Evolutionary conservation across 176 grass and related monocot species (phyloP), one percentile per base, ranked within the genome.

Genomic region (Chrysopogon serrulatus): DNA sequence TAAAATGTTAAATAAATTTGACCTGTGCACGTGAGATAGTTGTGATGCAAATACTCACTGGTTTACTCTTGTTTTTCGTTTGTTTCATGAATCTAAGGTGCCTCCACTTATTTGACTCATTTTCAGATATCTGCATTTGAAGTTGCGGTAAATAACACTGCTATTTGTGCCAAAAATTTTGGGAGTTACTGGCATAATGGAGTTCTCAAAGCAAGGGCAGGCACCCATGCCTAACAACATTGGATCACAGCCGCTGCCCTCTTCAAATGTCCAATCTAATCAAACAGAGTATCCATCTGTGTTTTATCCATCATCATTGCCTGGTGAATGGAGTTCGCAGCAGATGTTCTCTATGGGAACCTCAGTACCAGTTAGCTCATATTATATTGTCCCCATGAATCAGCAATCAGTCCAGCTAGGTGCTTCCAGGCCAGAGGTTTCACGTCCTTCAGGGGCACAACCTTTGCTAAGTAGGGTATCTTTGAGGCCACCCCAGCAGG

Each of bases 301-400:
- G 19, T 86, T 95, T 76, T 91, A 88, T 81, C 79, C 73, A 34
- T 56, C 88, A 40, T 77, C 88, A 32, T 71, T 83, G 68, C 60
- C 93, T 78, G 79, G 78, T 86, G 78, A 75, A 33, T 90, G 90
- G 93, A 71, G 73, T 73, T 40, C 70, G 33, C 93, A 95, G 56
- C 87, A 64, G 6, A 67, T 90, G 84, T 90, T 83, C 79, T 57
- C 88, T 37, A 57, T 39, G 44, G 83, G 79, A 73, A 31, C 84
- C 78, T 86, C 88, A 4, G 84, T 88, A 51, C 85, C 87, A 60
- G 59, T 86, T n/a, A 91, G 87, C 39, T 85, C 93, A 26, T 87
- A 88, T 81, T 89, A 92, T 59, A 90, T 90, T 68, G 72, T 88
- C 18, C 86, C 93, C 53, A 90, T 92, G 90, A 87, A 73, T 81